Percentiles rank a stretch among this genome's conserved stretches.
Evolutionary conservation across 495 filamentous ascomycete genomes (phyloP).

Genomic region (Jackrogersella minutella): DNA sequence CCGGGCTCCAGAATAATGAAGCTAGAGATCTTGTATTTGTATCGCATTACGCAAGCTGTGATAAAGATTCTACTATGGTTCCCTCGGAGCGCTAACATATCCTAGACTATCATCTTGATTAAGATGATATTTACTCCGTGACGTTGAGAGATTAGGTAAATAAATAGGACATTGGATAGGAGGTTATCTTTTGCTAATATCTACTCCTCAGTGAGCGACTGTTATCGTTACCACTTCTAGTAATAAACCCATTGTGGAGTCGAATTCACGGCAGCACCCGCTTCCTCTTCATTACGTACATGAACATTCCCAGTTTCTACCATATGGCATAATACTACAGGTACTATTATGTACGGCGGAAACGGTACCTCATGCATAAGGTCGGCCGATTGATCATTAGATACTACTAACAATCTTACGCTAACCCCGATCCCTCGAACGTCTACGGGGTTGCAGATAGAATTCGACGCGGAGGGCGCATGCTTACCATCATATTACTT

Average conservation of each 20-base stretch:
- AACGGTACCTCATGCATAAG: too few relatives aligned
- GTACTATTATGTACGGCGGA: too few relatives aligned
- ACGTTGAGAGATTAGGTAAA: slow-evolving; percentile 16
- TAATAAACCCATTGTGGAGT: slow-evolving; percentile 6
- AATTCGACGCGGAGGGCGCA: slow-evolving; percentile 26
- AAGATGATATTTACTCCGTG: slow-evolving; percentile 26
- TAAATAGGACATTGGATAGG: background rate
- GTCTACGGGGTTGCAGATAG: background rate
- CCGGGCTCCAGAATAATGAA: background rate
- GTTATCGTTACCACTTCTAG: slow-evolving; percentile 5
- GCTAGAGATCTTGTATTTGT: background rate
- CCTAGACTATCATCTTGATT: slow-evolving; percentile 16
- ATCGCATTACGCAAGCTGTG: background rate
- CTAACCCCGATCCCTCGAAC: background rate
- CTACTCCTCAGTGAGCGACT: too few relatives aligned
- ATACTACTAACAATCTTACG: background rate
- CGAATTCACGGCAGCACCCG: slow-evolving; percentile 13
- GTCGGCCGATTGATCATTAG: slow-evolving; percentile 10
- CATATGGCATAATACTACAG: too few relatives aligned
- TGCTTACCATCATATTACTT: slow-evolving; percentile 18
- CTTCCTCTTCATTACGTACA: slow-evolving; percentile 6
- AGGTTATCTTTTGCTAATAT: slow-evolving; percentile 14
- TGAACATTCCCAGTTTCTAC: slow-evolving; percentile 1
- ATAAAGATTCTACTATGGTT: background rate
- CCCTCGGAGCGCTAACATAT: background rate